Evolutionary conservation across 2,329 filamentous ascomycete species (phyloP), one percentile per base, ranked within the genome.

Genomic region (Pezicula radicicola): DNA sequence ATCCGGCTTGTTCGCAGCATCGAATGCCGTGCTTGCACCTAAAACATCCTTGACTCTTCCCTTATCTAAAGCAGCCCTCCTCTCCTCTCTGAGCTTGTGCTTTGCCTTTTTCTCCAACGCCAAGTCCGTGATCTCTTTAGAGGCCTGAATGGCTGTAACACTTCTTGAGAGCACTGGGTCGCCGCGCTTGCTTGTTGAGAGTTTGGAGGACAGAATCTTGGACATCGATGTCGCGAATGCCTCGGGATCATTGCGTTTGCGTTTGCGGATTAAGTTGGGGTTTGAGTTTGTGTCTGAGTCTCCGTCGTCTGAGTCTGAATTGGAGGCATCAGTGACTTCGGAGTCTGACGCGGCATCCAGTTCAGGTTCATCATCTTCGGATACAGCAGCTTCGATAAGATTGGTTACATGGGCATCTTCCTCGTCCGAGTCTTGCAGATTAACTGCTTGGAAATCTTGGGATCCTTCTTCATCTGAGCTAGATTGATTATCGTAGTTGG

Each of bases 91-190:
- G 63, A 97, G 70, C 65, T 92, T 88, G 50, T 84, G 82, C 48
- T 83, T 83, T 27, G 92, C 94, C 68, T 91, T 93, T 48, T 85
- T 78, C 63, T 96, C 93, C 37, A 99, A 77, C 51, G 87, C 87
- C 49, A 81, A 77, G 64, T 96, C 91, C 1, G 87, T 81, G 9
- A 89, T 79, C 33, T 88, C 83, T 53, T 84, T 84, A 56, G 86
- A 86, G 0, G 88, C 83, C 54, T 89, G 81, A 13, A 85, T 81
- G 1, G 91, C 91, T 10, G 81, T 80, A 55, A 83, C 84, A 68
- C 88, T 93, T 63, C 94, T 87, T 6, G 92, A 87, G 3, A 99
- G 79, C n/a, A 99, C 89, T 0, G 94, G 94, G 67, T 99, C 94
- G 50, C 85, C 79, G 21, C 92, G 88, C 66, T 91, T 91, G 30